Percentiles rank a stretch among this genome's conserved stretches.
These are phyloP conservation scores for Phycomyces nitens DNA, from an alignment of 192 early-diverging fungal genomes.

Conservation along the genomic window DNA sequence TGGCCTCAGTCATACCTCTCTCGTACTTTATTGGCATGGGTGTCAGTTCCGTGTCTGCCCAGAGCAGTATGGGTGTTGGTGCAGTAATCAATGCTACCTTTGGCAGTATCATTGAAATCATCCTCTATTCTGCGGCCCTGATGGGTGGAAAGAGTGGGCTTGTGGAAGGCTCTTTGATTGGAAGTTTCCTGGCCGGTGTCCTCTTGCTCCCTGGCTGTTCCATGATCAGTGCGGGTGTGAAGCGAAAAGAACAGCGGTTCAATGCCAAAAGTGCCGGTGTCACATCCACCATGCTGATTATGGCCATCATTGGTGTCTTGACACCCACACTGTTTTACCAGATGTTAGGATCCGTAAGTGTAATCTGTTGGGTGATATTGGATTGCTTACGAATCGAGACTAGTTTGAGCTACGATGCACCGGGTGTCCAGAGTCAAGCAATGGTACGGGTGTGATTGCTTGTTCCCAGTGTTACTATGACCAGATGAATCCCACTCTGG, in stretches of 20 bases:
- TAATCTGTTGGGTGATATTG: too few relatives aligned
- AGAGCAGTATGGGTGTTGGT: constrained; percentile 88
- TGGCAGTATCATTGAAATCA: constrained; percentile 94
- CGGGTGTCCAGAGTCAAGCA: constrained; percentile 38
- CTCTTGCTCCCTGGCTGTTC: constrained; percentile 89
- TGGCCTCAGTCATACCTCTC: constrained; percentile 84
- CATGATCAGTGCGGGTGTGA: constrained; percentile 91
- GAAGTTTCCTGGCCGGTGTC: constrained; percentile 85
- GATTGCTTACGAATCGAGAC: too few relatives aligned
- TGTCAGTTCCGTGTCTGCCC: constrained; percentile 94
- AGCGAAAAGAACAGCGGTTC: constrained; percentile 90
- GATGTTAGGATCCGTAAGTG: constrained; percentile 70
- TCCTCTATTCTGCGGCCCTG: constrained; percentile 87
- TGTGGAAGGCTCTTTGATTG: constrained; percentile 90
- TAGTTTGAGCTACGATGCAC: constrained; percentile 57
- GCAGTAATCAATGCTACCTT: constrained; percentile 98
- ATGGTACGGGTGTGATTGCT: constrained; percentile 18
- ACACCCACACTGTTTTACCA: constrained; percentile 94
- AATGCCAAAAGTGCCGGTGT: constrained; percentile 94
- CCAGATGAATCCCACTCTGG: constrained; percentile 62
- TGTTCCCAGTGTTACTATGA: constrained; percentile 67
- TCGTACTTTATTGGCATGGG: constrained; percentile 97
- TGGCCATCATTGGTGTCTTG: constrained; percentile 89
- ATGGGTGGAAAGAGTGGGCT: constrained; percentile 81
- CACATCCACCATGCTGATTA: constrained; percentile 93